Evolutionary conservation across 2,329 filamentous ascomycete genomes (phyloP), one percentile per base, ranked within the genome.

Genomic region (Aspergillus calidoustus): DNA sequence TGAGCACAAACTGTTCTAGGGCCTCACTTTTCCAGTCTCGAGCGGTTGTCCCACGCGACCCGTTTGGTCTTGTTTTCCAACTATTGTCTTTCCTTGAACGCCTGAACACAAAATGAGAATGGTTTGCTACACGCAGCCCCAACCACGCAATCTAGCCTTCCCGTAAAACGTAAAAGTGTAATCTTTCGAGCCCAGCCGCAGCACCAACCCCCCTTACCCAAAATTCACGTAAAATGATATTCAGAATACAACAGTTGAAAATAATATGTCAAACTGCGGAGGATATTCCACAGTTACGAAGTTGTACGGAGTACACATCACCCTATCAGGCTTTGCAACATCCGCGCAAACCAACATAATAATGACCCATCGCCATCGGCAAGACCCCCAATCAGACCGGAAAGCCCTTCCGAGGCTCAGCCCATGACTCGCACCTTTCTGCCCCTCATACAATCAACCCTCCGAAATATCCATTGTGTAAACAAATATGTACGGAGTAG

Each of bases 1-100:
- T 57, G 95, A 99, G 86, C 94, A 98, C 84, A 99, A 98, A 88
- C 87, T 98, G 67, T 93, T 97, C 77, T 91, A 86, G 51, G 31
- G 19, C n/a, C 25, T 17, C 15, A 17, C 25, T 17, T 19, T 19
- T 19, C 19, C 19, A 19, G 19, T 19, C 19, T 19, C 15, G 23
- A 34, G 25, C 13, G 53, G n/a, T 38, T 15, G 49, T 25, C 19
- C 2, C 15, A 1, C 38, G 30, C 4, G 41, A 19, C 5, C 13
- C 31, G n/a, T 28, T 43, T n/a, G 8, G 3, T 31, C 52, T 23
- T 43, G 11, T 28, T 64, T 61, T 57, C 67, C 64, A 71, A 73
- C 71, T 72, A 63, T 63, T 66, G 69, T 66, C 71, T 61, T 66
- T 74, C 72, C 1, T 72, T 72, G 25, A 67, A 64, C 38, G 13